Percentiles rank a stretch among this genome's conserved stretches.
phyloP scores from a whole-genome alignment of 352 stramenopile species.

The Pythium brassicae region DNA sequence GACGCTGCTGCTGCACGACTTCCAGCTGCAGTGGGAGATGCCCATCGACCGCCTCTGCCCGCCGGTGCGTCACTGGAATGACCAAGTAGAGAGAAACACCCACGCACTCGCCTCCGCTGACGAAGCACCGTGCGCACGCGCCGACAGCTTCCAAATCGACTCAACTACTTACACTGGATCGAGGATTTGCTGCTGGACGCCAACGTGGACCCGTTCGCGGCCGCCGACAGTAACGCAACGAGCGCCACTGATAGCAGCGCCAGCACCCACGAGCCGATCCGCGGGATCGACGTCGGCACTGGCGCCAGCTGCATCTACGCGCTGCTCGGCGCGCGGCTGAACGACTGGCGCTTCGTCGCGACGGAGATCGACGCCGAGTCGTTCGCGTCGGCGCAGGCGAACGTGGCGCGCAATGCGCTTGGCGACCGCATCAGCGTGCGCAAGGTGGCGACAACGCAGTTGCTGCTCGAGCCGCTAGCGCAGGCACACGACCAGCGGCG shows the following conservation, averaged over 20 bases:
- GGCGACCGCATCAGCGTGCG: constrained; percentile 51
- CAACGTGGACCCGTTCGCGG: constrained; percentile 23
- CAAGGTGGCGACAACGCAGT: constrained; percentile 28
- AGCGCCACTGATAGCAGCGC: constrained; percentile 2
- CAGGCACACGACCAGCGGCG: neutral
- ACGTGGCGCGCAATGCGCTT: constrained; percentile 89
- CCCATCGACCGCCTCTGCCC: constrained; percentile 92
- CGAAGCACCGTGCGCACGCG: neutral
- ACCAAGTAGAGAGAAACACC: no score
- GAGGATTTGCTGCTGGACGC: constrained; percentile 82
- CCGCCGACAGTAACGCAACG: constrained; percentile 5
- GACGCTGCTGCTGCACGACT: constrained; percentile 90
- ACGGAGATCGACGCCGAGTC: constrained; percentile 93
- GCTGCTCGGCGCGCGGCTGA: constrained; percentile 84
- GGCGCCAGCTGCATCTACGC: constrained; percentile 96
- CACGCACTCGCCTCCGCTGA: neutral
- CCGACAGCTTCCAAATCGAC: constrained; percentile 69
- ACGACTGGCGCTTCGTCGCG: constrained; percentile 90
- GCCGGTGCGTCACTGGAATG: constrained; percentile 86
- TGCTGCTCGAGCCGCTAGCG: constrained; percentile 46
- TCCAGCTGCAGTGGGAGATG: constrained; percentile 87
- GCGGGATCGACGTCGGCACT: constrained; percentile 94
- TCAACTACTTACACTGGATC: constrained; percentile 97
- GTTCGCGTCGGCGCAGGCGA: constrained; percentile 72
- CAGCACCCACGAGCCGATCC: constrained; percentile 13